Conservation (phyloP, 163 green algal species). For the Scenedesmus sp. region DNA sequence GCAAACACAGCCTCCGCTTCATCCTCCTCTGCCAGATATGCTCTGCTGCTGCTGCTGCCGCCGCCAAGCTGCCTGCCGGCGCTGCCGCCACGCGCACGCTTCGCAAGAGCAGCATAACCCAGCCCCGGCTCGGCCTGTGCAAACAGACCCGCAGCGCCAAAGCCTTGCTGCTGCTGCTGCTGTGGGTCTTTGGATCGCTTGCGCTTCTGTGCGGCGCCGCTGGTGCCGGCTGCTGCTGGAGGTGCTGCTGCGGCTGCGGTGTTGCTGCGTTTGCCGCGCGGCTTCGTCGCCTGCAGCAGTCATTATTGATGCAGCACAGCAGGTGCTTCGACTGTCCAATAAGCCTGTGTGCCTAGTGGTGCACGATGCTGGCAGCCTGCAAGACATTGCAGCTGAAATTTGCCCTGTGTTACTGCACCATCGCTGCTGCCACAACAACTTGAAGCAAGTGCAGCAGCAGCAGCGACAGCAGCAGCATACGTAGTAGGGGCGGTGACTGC, state of each 20-base stretch:
- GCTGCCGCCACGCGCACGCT: constrained; percentile 2
- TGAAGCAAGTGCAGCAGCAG: background rate
- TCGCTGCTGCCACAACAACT: too few species aligned
- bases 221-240: background rate
- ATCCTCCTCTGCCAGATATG: background rate
- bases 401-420: too few species aligned
- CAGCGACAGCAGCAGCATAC: background rate
- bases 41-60: background rate
- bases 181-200: constrained; percentile 18
- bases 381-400: too few species aligned
- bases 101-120: background rate
- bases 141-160: background rate
- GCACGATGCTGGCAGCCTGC: background rate
- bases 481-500: too few species aligned
- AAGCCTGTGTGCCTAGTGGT: too few species aligned
- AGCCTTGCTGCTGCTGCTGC: constrained; percentile 12
- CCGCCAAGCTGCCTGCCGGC: background rate
- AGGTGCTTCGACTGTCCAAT: background rate
- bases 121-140: background rate
- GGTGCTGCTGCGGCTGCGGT: background rate
- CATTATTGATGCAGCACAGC: background rate
- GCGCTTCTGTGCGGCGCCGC: background rate
- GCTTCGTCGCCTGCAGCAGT: background rate
- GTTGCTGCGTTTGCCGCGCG: background rate
- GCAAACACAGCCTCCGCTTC: background rate